phyloP scores from a whole-genome alignment of 179 eudicot species.

The Heliamphora pulchella region DNA sequence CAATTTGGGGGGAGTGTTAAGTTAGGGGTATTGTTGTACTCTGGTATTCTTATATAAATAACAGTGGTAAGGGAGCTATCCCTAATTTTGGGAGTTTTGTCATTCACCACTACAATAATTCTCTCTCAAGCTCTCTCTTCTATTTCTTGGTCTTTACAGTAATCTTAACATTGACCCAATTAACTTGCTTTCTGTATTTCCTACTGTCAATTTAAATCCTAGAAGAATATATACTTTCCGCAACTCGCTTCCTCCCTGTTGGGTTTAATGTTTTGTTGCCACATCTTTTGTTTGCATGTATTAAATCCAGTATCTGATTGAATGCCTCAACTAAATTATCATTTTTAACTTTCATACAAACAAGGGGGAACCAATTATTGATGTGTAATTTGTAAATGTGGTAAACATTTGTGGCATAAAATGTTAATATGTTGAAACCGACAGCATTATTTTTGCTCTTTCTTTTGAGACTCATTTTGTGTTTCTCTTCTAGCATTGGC shows the following conservation, averaged over 20 bases:
- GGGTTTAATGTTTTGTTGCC: not conserved
- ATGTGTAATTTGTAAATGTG: not conserved
- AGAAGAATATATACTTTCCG: not conserved
- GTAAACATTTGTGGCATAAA: not conserved
- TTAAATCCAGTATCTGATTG: not conserved
- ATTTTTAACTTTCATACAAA: not conserved
- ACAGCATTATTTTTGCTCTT: not conserved
- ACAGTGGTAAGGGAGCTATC: too few species aligned
- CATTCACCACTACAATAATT: too few species aligned
- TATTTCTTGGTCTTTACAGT: too few species aligned
- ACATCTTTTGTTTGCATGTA: not conserved
- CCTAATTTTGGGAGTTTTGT: too few species aligned
- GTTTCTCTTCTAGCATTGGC: not conserved
- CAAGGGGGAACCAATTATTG: not conserved
- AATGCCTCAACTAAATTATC: not conserved
- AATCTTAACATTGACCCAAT: too few species aligned
- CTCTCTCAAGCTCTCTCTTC: too few species aligned
- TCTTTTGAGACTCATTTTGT: slow-evolving; percentile 1
- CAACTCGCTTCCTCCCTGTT: not conserved
- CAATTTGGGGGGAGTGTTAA: too few species aligned
- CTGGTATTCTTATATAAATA: too few species aligned
- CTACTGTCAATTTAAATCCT: not conserved
- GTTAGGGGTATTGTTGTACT: too few species aligned
- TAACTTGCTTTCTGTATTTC: too few species aligned
- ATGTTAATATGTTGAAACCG: not conserved